These are phyloP conservation scores for Entomortierella beljakovae DNA, from an alignment of 192 early-diverging fungal species.

Conservation along the genomic window DNA sequence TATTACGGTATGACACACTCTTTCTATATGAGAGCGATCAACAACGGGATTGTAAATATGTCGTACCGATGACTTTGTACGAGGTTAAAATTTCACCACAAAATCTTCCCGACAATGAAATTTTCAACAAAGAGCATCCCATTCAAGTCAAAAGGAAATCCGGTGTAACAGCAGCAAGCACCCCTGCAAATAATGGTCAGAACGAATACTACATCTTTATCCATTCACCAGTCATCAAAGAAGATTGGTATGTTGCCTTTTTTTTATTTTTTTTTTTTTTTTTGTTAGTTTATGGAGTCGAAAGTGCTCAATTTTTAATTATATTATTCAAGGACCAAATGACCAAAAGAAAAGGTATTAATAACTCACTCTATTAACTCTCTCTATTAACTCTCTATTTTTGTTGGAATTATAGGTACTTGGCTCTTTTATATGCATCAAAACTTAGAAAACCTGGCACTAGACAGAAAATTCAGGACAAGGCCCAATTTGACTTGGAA, in stretches of 20 bases:
- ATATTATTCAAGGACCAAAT: not conserved
- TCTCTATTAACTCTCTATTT: not conserved
- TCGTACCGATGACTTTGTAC: slow-evolving; percentile 75
- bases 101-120: slow-evolving; percentile 70
- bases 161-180: slow-evolving; percentile 21
- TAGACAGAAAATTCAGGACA: slow-evolving; percentile 55
- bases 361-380: not conserved
- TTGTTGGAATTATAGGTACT: slow-evolving; percentile 18
- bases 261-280: slow-evolving; percentile 6
- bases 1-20: slow-evolving; percentile 79
- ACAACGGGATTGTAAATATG: slow-evolving; percentile 76
- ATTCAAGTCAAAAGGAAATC: slow-evolving; percentile 57
- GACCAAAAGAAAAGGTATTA: not conserved
- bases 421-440: slow-evolving; percentile 38
- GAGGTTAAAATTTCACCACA: slow-evolving; percentile 66
- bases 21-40: slow-evolving; percentile 84
- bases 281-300: not conserved
- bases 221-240: slow-evolving; percentile 80
- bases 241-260: slow-evolving; percentile 82
- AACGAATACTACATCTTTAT: slow-evolving; percentile 70
- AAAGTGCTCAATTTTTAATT: not conserved
- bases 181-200: slow-evolving; percentile 34
- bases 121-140: slow-evolving; percentile 68
- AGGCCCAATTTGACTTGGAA: slow-evolving; percentile 48
- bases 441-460: slow-evolving; percentile 48